These are phyloP conservation scores for Alternaria sp. DNA, from an alignment of 2,329 filamentous ascomycete species.

Conservation along the genomic window DNA sequence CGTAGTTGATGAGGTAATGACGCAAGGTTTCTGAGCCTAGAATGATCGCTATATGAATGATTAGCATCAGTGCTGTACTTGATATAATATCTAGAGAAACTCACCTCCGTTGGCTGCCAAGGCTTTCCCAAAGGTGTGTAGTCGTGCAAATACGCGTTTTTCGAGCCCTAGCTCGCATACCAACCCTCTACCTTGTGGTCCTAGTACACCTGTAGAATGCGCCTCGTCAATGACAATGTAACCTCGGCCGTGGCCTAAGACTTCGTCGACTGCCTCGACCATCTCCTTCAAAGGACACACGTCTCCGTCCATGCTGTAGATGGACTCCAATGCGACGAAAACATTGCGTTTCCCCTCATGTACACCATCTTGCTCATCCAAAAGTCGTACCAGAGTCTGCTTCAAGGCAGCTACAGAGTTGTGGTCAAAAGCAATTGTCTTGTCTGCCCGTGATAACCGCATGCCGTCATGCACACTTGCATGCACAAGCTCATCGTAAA, in stretches of 20 bases:
- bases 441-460: constrained; percentile 66
- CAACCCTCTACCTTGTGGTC: constrained; percentile 64
- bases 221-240: constrained; percentile 74
- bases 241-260: constrained; percentile 66
- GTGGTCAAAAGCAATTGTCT: constrained; percentile 64
- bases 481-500: constrained; percentile 78
- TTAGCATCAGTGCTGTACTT: neutral
- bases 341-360: constrained; percentile 39
- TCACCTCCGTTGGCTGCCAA: constrained; percentile 74
- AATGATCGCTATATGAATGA: constrained; percentile 37
- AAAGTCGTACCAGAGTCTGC: constrained; percentile 51
- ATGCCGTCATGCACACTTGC: constrained; percentile 81
- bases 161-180: constrained; percentile 64
- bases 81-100: constrained; percentile 23
- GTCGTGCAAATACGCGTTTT: constrained; percentile 62
- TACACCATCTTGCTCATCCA: constrained; percentile 32
- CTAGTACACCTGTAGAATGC: constrained; percentile 70
- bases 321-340: constrained; percentile 47
- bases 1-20: constrained; percentile 51
- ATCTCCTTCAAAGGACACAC: constrained; percentile 70
- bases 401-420: constrained; percentile 58
- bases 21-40: constrained; percentile 43
- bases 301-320: constrained; percentile 86
- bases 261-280: constrained; percentile 63
- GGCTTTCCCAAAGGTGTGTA: constrained; percentile 74